These are phyloP conservation scores for Wickerhamomyces sp. DNA, from an alignment of 1,139 yeast species.

Conservation along the genomic window DNA sequence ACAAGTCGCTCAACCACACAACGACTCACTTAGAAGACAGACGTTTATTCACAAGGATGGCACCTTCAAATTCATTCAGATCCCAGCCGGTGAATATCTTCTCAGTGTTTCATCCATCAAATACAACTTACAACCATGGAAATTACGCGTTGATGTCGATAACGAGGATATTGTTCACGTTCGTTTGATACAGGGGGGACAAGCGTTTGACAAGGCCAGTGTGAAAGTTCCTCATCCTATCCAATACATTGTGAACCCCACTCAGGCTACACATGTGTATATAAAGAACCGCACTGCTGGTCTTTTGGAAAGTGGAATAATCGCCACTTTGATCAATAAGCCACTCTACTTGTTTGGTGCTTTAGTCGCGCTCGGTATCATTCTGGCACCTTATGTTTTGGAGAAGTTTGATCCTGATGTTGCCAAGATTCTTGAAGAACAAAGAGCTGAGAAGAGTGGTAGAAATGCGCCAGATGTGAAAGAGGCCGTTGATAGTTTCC, in stretches of 20 bases:
- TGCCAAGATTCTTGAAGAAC: slow-evolving; percentile 28
- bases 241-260: slow-evolving; percentile 20
- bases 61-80: slow-evolving; percentile 9
- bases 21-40: slow-evolving; percentile 2
- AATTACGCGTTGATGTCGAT: slow-evolving; percentile 14
- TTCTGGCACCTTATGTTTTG: slow-evolving; percentile 28
- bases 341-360: slow-evolving; percentile 31
- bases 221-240: slow-evolving; percentile 18
- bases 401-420: slow-evolving; percentile 36
- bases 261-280: slow-evolving; percentile 28
- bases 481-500: slow-evolving; percentile 8
- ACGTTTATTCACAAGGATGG: slow-evolving; percentile 13
- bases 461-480: slow-evolving; percentile 7
- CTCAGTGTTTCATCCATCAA: slow-evolving; percentile 14
- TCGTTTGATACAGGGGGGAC: slow-evolving; percentile 11
- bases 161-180: slow-evolving; percentile 9
- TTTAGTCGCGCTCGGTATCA: slow-evolving; percentile 22
- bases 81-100: slow-evolving; percentile 17
- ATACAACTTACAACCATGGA: slow-evolving; percentile 19
- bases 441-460: slow-evolving; percentile 18
- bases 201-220: slow-evolving; percentile 6
- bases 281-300: slow-evolving; percentile 27
- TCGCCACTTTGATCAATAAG: slow-evolving; percentile 29
- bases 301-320: slow-evolving; percentile 28
- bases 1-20: slow-evolving; percentile 5